Conservation (phyloP, 768 basidiomycete genomes). For the Boletus reticuloceps region DNA sequence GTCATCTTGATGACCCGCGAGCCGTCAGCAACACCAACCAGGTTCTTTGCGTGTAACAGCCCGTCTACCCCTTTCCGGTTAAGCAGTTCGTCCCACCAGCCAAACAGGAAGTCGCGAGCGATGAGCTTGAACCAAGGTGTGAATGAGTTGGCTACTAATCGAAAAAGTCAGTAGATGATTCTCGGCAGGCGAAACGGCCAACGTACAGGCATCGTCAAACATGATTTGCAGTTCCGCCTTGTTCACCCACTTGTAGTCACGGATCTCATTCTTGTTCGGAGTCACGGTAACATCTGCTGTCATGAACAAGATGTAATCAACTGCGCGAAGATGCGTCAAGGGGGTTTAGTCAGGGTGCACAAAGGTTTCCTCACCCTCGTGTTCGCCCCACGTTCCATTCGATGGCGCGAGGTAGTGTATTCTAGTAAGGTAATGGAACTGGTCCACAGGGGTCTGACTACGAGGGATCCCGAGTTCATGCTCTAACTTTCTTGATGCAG, state of each 20-base stretch:
- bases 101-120: constrained; percentile 93
- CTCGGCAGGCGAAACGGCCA: background rate
- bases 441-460: constrained; percentile 70
- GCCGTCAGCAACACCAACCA: constrained; percentile 64
- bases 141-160: constrained; percentile 69
- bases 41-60: constrained; percentile 47
- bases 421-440: constrained; percentile 92
- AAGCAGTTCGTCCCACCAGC: constrained; percentile 95
- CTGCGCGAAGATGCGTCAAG: constrained; percentile 41
- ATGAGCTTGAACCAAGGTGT: constrained; percentile 99
- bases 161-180: background rate
- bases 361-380: constrained; percentile 67
- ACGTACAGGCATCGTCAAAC: constrained; percentile 78
- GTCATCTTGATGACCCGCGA: constrained; percentile 71
- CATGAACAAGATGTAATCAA: constrained; percentile 96
- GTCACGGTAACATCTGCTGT: constrained; percentile 82
- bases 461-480: constrained; percentile 94
- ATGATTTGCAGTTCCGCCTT: constrained; percentile 87
- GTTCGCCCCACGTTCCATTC: constrained; percentile 93
- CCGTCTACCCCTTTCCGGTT: constrained; percentile 56
- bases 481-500: constrained; percentile 93
- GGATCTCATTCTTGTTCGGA: constrained; percentile 89
- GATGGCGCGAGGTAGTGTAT: constrained; percentile 98
- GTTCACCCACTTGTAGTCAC: constrained; percentile 86
- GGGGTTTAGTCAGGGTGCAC: background rate